A percentile compares a stretch with the other conserved stretches of the same genome.
phyloP scores from a whole-genome alignment of 176 grass and related monocot genomes.

The Oryza brachyantha region DNA sequence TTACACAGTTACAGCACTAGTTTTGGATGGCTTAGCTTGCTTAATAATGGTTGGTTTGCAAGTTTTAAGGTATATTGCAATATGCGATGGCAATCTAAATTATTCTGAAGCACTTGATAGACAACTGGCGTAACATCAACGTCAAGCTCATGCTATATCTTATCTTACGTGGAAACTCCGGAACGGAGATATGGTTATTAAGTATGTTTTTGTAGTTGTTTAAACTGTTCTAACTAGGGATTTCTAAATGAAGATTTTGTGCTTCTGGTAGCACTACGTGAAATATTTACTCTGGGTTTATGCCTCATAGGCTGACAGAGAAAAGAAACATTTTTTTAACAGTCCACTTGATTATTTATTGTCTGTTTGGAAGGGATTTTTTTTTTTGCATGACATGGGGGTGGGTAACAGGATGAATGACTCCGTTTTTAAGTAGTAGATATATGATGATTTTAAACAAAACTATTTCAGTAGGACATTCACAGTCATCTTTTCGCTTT shows the following conservation, averaged over 20 bases:
- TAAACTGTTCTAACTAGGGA: neutral
- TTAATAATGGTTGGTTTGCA: neutral
- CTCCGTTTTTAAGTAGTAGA: no score
- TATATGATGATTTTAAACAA: neutral
- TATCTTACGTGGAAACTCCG: constrained; percentile 13
- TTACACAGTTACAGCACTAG: neutral
- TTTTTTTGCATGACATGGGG: no score
- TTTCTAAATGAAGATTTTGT: constrained; percentile 13
- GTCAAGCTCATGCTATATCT: neutral
- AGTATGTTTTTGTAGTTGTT: neutral
- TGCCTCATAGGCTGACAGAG: no score
- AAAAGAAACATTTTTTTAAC: no score
- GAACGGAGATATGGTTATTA: neutral
- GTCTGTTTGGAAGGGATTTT: no score
- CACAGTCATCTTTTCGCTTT: no score
- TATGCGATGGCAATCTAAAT: neutral
- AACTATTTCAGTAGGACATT: neutral
- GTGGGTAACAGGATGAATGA: no score
- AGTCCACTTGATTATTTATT: no score
- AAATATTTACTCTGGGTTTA: constrained; percentile 21
- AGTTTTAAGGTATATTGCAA: constrained; percentile 1
- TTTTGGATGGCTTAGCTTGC: neutral
- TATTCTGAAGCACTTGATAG: constrained; percentile 8
- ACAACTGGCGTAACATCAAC: constrained; percentile 2
- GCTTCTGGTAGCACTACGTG: neutral